These are phyloP conservation scores for Penicillium coffeae DNA, from an alignment of 495 filamentous ascomycete genomes.

Conservation along the genomic window DNA sequence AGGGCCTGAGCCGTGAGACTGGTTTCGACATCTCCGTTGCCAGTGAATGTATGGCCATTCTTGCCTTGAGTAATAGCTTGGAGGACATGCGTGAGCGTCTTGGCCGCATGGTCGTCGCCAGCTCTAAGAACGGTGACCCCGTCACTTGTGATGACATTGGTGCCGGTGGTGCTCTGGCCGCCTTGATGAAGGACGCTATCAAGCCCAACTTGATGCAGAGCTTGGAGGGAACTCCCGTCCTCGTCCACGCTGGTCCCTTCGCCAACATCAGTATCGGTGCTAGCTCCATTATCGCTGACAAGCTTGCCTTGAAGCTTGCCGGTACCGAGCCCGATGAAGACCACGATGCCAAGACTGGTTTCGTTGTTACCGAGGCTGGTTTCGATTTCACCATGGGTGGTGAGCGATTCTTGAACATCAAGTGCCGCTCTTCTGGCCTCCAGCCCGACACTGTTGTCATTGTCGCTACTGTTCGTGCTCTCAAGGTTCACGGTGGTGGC, in stretches of 20 bases:
- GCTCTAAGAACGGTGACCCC: constrained; percentile 77
- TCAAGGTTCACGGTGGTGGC: constrained; percentile 96
- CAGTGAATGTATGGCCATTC: constrained; percentile 96
- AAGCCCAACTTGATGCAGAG: constrained; percentile 99
- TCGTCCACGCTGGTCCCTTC: constrained; percentile 96
- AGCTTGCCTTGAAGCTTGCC: constrained; percentile 89
- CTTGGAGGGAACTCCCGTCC: constrained; percentile 92
- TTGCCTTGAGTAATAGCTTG: constrained; percentile 85
- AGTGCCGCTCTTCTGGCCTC: constrained; percentile 91
- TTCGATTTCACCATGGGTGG: constrained; percentile 99
- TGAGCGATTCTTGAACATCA: constrained; percentile 99
- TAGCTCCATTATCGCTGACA: constrained; percentile 90
- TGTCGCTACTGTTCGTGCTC: constrained; percentile 88
- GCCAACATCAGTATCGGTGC: constrained; percentile 98
- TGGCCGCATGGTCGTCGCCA: constrained; percentile 94
- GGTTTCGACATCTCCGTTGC: constrained; percentile 97
- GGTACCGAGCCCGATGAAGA: constrained; percentile 95
- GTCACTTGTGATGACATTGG: constrained; percentile 96
- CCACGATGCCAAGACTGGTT: constrained; percentile 77
- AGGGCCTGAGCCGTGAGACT: constrained; percentile 76
- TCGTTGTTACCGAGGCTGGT: constrained; percentile 95
- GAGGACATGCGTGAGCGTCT: constrained; percentile 90
- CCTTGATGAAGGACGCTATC: constrained; percentile 95
- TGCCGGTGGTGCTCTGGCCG: constrained; percentile 85
- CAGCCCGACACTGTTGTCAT: constrained; percentile 90